Conservation (phyloP, 2,329 filamentous ascomycete species). For the Microdochium bolleyi region DNA sequence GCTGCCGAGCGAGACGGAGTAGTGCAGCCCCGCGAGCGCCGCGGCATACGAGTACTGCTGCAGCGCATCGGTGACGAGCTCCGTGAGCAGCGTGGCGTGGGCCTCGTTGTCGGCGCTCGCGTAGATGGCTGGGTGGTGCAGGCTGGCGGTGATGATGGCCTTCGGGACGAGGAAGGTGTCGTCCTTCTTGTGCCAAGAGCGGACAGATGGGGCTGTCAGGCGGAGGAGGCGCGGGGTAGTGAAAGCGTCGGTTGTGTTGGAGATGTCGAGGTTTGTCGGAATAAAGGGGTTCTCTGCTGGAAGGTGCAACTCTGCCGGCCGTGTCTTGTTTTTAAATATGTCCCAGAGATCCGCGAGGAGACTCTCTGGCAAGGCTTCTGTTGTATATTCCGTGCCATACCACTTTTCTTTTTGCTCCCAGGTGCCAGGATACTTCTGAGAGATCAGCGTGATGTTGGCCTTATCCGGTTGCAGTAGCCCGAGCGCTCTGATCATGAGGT, state of each 20-base stretch:
- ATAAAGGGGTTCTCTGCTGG: conserved; percentile 96
- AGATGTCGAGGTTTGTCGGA: conserved; percentile 84
- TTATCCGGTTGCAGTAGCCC: conserved; percentile 76
- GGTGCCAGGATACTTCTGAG: conserved; percentile 72
- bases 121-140: conserved; percentile 70
- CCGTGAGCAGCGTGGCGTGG: conserved; percentile 72
- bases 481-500: conserved; percentile 67
- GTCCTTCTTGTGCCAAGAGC: conserved; percentile 97
- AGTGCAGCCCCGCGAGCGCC: conserved; percentile 82
- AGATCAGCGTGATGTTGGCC: conserved; percentile 75
- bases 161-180: conserved; percentile 98
- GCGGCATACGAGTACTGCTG: conserved; percentile 95
- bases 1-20: conserved; percentile 63
- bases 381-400: conserved; percentile 93
- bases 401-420: conserved; percentile 91
- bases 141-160: conserved; percentile 74
- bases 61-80: conserved; percentile 79
- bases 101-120: conserved; percentile 71
- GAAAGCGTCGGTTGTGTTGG: conserved; percentile 79
- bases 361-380: conserved; percentile 69
- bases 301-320: conserved; percentile 66
- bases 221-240: conserved; percentile 74
- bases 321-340: conserved; percentile 49
- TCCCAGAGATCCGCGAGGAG: conserved; percentile 63
- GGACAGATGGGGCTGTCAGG: conserved; percentile 63